These are phyloP conservation scores for Botryotinia globosa DNA, from an alignment of 2,329 filamentous ascomycete genomes.

Conservation along the genomic window DNA sequence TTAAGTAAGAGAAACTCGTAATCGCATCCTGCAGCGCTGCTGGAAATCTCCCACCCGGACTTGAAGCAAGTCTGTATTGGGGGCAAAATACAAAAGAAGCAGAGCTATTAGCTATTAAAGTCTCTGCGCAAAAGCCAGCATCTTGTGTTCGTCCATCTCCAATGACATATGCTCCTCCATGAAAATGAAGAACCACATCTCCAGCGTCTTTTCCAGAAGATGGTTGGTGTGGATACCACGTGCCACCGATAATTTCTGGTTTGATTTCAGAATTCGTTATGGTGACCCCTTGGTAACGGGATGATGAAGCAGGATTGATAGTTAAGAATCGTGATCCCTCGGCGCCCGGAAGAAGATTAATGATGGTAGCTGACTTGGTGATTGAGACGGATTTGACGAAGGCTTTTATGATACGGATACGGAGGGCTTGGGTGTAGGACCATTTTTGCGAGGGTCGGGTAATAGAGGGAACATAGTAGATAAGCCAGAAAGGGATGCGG, in stretches of 20 bases:
- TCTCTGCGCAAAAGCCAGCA: slow-evolving; percentile 38
- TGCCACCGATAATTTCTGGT: slow-evolving; percentile 30
- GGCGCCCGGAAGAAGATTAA: not conserved
- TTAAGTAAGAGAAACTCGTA: slow-evolving; percentile 46
- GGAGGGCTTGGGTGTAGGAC: slow-evolving; percentile 12
- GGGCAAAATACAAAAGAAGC: slow-evolving; percentile 44
- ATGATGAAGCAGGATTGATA: not conserved
- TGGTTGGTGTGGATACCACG: slow-evolving; percentile 34
- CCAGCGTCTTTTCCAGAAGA: not conserved
- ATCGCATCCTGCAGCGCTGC: slow-evolving; percentile 50
- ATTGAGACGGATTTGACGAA: not conserved
- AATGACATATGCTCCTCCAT: slow-evolving; percentile 49
- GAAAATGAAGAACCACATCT: slow-evolving; percentile 46
- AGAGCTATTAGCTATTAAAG: slow-evolving; percentile 40
- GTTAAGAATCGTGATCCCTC: not conserved
- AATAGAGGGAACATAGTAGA: slow-evolving; percentile 4
- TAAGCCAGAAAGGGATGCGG: slow-evolving; percentile 15
- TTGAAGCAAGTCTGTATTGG: slow-evolving; percentile 48
- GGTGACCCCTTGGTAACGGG: not conserved
- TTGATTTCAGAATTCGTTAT: not conserved
- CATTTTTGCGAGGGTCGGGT: slow-evolving; percentile 12
- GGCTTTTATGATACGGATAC: slow-evolving; percentile 1
- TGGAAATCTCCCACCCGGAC: slow-evolving; percentile 47
- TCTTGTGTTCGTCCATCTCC: slow-evolving; percentile 43
- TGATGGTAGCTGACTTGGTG: not conserved